Conservation (phyloP, 331 rosid genomes). For the Quercus phellos region DNA sequence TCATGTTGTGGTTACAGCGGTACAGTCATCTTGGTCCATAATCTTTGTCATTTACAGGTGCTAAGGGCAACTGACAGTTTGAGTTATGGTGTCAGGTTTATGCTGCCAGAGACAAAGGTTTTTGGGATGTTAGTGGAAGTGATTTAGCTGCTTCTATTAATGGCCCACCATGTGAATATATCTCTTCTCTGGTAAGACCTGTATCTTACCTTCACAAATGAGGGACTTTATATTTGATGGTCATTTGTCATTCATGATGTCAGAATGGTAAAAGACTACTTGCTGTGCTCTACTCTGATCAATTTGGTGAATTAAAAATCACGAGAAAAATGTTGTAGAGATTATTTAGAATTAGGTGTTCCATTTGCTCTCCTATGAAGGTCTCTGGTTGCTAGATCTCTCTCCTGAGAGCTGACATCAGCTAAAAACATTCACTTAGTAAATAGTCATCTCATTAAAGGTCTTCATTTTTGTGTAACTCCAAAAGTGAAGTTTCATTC, state of each 20-base stretch:
- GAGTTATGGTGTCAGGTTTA: slow-evolving; percentile 14
- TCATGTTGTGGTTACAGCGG: slow-evolving; percentile 28
- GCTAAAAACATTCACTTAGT: not conserved
- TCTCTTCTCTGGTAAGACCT: slow-evolving; percentile 26
- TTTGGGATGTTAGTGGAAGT: slow-evolving; percentile 17
- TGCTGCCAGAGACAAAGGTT: slow-evolving; percentile 18
- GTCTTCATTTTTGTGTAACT: not conserved
- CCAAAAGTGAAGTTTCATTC: not conserved
- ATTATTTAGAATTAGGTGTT: too few relatives aligned
- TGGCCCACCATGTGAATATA: slow-evolving; percentile 22
- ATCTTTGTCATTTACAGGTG: not conserved
- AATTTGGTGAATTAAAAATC: not conserved
- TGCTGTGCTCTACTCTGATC: not conserved
- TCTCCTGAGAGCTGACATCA: not conserved
- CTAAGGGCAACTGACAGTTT: not conserved
- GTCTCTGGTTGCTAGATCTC: too few relatives aligned
- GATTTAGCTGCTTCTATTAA: slow-evolving; percentile 15
- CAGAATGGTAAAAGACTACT: not conserved
- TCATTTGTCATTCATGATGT: not conserved
- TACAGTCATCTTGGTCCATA: not conserved
- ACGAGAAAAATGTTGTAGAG: not conserved
- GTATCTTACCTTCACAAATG: not conserved
- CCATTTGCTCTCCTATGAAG: not conserved
- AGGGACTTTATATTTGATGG: not conserved
- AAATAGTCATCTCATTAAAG: not conserved